A percentile compares a stretch with the other conserved stretches of the same genome.
These are phyloP conservation scores for Erodium trifolium DNA, from an alignment of 441 rosid species.

Conservation along the genomic window DNA sequence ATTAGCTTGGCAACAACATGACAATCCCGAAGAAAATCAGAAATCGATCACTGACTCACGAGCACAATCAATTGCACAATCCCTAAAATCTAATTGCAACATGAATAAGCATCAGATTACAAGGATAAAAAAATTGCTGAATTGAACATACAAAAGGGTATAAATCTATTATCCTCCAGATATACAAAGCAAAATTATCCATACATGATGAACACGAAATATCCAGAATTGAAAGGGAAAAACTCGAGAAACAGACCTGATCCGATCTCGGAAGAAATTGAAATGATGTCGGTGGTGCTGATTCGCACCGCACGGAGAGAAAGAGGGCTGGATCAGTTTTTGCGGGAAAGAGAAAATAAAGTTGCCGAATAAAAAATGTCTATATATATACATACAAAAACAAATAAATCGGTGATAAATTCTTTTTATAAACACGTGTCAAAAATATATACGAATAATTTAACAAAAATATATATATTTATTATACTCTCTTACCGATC, in stretches of 20 bases:
- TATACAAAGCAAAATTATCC: background rate
- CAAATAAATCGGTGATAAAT: background rate
- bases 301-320: conserved; percentile 15
- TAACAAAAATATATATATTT: no score
- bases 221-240: background rate
- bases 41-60: background rate
- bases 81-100: background rate
- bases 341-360: conserved; percentile 27
- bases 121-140: background rate
- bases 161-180: background rate
- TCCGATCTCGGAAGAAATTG: conserved; percentile 24
- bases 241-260: conserved; percentile 27
- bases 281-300: conserved; percentile 23
- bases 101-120: background rate
- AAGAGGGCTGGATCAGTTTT: conserved; percentile 26
- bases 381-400: background rate
- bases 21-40: background rate
- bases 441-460: no score
- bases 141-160: background rate
- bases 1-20: background rate
- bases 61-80: background rate
- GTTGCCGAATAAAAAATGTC: background rate
- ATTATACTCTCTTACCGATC: background rate
- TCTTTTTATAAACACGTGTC: no score
- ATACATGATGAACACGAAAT: background rate